These are phyloP conservation scores for Fulvia fulva DNA, from an alignment of 2,329 filamentous ascomycete species.

Conservation along the genomic window DNA sequence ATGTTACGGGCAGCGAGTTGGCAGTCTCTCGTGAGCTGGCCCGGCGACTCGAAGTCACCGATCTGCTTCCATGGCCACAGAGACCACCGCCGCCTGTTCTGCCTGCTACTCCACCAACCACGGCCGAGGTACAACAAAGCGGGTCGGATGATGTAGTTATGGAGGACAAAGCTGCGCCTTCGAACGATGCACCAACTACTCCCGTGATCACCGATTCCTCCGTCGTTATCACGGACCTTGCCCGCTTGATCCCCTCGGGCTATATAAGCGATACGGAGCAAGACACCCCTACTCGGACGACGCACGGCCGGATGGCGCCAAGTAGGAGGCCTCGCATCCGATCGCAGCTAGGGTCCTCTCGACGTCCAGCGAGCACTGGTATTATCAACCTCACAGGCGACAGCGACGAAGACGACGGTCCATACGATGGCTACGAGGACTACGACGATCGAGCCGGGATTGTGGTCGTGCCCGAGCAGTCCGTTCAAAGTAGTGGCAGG, in stretches of 20 bases:
- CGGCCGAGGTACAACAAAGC: not conserved
- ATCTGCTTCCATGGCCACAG: not conserved
- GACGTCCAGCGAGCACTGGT: not conserved
- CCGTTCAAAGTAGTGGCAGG: no score
- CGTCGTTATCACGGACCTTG: not conserved
- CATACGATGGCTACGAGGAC: not conserved
- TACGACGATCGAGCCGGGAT: not conserved
- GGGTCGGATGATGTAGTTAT: not conserved
- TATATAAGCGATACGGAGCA: not conserved
- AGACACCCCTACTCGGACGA: no score
- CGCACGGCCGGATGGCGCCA: not conserved
- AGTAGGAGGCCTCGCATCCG: not conserved
- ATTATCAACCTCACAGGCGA: not conserved
- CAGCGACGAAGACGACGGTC: not conserved
- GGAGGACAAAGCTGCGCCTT: not conserved
- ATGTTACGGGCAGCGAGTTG: not conserved
- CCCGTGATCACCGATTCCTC: not conserved
- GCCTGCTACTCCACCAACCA: not conserved
- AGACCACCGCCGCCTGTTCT: not conserved
- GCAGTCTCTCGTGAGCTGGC: not conserved
- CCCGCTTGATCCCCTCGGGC: not conserved
- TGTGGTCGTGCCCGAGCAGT: not conserved
- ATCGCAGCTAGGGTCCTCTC: not conserved
- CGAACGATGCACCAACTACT: not conserved
- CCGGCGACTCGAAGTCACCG: not conserved